Conservation (phyloP, 78 protist species). For the Dictyostelium firmibasis region DNA sequence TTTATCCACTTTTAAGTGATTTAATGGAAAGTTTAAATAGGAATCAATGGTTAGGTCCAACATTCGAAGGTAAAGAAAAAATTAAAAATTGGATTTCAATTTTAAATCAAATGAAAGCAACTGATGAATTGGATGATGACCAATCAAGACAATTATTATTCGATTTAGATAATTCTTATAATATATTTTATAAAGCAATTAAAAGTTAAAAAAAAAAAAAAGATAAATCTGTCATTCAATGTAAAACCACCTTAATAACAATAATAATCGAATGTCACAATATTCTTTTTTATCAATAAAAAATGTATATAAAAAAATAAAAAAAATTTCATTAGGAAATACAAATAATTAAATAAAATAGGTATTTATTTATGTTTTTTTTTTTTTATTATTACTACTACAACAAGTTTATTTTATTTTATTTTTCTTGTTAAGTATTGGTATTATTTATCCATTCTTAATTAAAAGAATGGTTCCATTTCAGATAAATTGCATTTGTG, state of each 20-base stretch:
- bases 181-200: constrained; percentile 82
- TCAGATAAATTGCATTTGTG: not conserved
- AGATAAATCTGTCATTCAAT: not conserved
- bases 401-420: not conserved
- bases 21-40: constrained; percentile 79
- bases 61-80: constrained; percentile 84
- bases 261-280: not conserved
- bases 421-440: not conserved
- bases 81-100: constrained; percentile 75
- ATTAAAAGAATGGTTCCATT: no score
- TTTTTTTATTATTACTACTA: not conserved
- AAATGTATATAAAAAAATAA: not conserved
- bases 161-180: constrained; percentile 89
- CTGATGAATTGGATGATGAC: constrained; percentile 86
- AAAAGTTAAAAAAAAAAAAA: not conserved
- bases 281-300: not conserved
- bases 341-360: not conserved
- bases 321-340: not conserved
- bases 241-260: not conserved
- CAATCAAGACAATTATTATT: constrained; percentile 88
- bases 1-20: constrained; percentile 86
- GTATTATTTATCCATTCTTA: not conserved
- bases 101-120: constrained; percentile 87
- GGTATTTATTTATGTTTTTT: not conserved
- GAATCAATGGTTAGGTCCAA: constrained; percentile 70